These are phyloP conservation scores for Hyaloscypha finlandica DNA, from an alignment of 495 filamentous ascomycete genomes.

Conservation along the genomic window DNA sequence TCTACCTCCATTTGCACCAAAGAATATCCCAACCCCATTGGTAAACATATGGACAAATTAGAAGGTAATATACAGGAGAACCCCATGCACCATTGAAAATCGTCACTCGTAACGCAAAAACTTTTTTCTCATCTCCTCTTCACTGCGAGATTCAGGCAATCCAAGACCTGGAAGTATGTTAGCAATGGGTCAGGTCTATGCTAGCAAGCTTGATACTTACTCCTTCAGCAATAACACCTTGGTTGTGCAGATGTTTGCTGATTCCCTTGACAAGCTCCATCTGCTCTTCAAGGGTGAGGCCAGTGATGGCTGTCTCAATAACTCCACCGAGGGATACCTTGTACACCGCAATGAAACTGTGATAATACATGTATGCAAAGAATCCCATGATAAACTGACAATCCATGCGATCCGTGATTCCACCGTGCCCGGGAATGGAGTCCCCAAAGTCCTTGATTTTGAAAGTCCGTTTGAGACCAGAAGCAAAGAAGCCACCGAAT, in stretches of 20 bases:
- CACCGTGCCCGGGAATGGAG: slow-evolving; percentile 95
- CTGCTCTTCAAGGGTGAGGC: slow-evolving; percentile 80
- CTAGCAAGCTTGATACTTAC: slow-evolving; percentile 21
- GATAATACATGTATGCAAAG: slow-evolving; percentile 97
- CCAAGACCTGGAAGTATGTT: slow-evolving; percentile 26
- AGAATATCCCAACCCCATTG: slow-evolving; percentile 12
- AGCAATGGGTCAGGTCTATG: not conserved
- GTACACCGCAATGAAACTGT: slow-evolving; percentile 91
- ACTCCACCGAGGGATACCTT: slow-evolving; percentile 79
- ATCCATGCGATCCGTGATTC: slow-evolving; percentile 99
- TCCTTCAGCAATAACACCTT: slow-evolving; percentile 51
- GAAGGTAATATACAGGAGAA: slow-evolving; percentile 23
- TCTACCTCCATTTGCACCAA: not conserved
- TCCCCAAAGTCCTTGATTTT: slow-evolving; percentile 99
- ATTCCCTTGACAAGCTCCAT: slow-evolving; percentile 83
- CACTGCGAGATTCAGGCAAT: slow-evolving; percentile 30
- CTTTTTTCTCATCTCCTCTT: slow-evolving; percentile 29
- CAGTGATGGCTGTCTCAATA: slow-evolving; percentile 85
- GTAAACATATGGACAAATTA: slow-evolving; percentile 17
- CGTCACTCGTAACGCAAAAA: slow-evolving; percentile 26
- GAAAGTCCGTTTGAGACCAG: slow-evolving; percentile 96
- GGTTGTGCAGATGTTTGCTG: slow-evolving; percentile 82
- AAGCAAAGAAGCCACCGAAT: slow-evolving; percentile 98
- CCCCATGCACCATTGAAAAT: slow-evolving; percentile 21
- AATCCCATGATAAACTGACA: slow-evolving; percentile 99